phyloP scores from a whole-genome alignment of 257 asterid genomes.

The Solanum tacnaense region DNA sequence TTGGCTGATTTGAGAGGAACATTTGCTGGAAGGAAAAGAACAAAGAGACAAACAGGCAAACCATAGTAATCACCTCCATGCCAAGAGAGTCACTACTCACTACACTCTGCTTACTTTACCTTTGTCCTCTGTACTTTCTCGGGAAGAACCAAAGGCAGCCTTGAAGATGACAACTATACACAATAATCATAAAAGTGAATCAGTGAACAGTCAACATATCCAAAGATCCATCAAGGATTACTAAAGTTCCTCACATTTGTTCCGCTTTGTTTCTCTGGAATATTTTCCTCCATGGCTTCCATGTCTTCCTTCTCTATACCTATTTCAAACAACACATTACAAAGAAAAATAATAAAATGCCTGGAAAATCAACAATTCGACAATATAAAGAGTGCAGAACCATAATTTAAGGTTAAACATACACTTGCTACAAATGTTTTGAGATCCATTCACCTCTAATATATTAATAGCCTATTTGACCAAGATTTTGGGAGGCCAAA shows the following conservation, averaged over 20 bases:
- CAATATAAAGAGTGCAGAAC: background rate
- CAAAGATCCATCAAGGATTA: constrained; percentile 4
- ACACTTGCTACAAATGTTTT: background rate
- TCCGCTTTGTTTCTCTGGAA: constrained; percentile 28
- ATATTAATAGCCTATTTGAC: background rate
- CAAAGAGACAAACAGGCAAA: background rate
- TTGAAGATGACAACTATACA: constrained; percentile 58
- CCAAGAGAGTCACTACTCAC: background rate
- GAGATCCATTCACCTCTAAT: constrained; percentile 3
- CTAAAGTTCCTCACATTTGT: constrained; percentile 40
- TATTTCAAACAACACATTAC: background rate
- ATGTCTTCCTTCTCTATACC: constrained; percentile 35
- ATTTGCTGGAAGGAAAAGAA: background rate
- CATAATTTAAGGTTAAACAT: background rate
- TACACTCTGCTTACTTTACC: constrained; percentile 31
- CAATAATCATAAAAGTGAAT: constrained; percentile 6
- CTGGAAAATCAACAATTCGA: background rate
- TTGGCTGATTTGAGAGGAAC: background rate
- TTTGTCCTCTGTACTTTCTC: constrained; percentile 82
- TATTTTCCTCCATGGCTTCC: constrained; percentile 36
- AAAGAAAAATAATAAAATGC: background rate
- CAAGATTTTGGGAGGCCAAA: background rate
- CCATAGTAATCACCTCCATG: background rate
- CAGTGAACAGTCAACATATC: background rate
- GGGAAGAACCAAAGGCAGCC: constrained; percentile 66